phyloP scores from a whole-genome alignment of 306 rosid species.

The Quercus robur region DNA sequence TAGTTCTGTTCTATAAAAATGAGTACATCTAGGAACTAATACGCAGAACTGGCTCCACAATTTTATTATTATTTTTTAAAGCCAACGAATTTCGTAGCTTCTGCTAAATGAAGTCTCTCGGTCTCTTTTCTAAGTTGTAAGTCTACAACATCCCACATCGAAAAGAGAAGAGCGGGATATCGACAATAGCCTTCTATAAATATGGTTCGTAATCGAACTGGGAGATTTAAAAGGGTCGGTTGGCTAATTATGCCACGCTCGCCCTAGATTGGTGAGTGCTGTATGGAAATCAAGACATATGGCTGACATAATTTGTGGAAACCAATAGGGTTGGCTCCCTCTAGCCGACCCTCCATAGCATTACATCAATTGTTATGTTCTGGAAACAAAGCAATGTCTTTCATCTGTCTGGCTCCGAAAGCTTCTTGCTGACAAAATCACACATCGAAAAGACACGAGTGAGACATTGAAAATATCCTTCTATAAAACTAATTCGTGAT shows the following conservation, averaged over 20 bases:
- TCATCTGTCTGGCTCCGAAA: fast-evolving
- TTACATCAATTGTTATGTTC: fast-evolving
- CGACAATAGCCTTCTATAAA: neutral
- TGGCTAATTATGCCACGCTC: conserved; percentile 87
- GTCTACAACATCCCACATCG: conserved; percentile 27
- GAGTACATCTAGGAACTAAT: too few species aligned
- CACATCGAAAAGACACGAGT: conserved; percentile 8
- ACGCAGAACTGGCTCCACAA: too few species aligned
- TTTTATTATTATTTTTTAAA: too few species aligned
- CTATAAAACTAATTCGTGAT: neutral
- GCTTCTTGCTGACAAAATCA: too few species aligned
- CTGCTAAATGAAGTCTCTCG: neutral
- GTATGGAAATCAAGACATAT: conserved; percentile 94
- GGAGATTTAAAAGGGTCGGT: conserved; percentile 39
- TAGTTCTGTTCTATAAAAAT: too few species aligned
- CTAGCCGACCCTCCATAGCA: conserved; percentile 39
- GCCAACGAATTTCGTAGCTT: neutral
- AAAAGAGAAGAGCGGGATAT: fast-evolving
- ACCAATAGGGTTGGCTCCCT: conserved; percentile 45
- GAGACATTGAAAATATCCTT: fast-evolving
- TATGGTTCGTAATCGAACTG: fast-evolving
- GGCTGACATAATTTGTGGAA: conserved; percentile 81
- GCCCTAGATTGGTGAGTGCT: conserved; percentile 47
- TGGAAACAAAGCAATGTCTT: fast-evolving
- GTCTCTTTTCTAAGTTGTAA: neutral